Percentiles rank a stretch among this genome's conserved stretches.
Evolutionary conservation across 106 monocot genomes (phyloP).

Genomic region (Dioscorea zingiberensis): DNA sequence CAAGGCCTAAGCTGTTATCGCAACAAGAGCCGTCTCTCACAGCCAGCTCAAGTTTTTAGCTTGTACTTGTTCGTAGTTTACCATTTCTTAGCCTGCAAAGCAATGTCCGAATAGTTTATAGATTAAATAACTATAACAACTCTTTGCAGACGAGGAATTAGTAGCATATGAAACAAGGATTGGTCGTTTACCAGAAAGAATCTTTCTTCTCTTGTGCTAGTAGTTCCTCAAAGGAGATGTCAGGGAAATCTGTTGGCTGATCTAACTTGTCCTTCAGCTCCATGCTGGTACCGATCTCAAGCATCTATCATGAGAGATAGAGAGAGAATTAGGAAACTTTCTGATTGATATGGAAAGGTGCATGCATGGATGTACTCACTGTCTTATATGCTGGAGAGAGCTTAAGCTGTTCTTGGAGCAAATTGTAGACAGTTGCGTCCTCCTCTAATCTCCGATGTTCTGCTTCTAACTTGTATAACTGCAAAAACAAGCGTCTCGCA

Average conservation of each 20-base stretch:
- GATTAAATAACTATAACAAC: background rate
- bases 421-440: slow-evolving; percentile 72
- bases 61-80: slow-evolving; percentile 38
- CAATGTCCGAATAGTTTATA: background rate
- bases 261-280: slow-evolving; percentile 16
- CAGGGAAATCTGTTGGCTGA: slow-evolving; percentile 25
- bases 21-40: background rate
- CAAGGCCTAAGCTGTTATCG: too few relatives aligned
- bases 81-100: slow-evolving; percentile 47
- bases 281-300: slow-evolving; percentile 31
- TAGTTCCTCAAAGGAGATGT: slow-evolving; percentile 75
- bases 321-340: background rate
- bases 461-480: slow-evolving; percentile 62
- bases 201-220: slow-evolving; percentile 85
- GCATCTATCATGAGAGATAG: slow-evolving; percentile 21
- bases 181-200: slow-evolving; percentile 45
- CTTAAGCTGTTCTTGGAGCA: slow-evolving; percentile 66
- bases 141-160: too few relatives aligned
- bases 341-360: background rate
- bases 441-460: slow-evolving; percentile 62
- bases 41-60: slow-evolving; percentile 1
- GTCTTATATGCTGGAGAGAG: slow-evolving; percentile 72
- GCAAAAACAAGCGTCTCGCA: background rate
- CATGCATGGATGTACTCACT: slow-evolving; percentile 13
- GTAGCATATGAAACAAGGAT: background rate